Evolutionary conservation across 176 grass and related monocot species (phyloP).

Genomic region (Phoenix roebelenii): DNA sequence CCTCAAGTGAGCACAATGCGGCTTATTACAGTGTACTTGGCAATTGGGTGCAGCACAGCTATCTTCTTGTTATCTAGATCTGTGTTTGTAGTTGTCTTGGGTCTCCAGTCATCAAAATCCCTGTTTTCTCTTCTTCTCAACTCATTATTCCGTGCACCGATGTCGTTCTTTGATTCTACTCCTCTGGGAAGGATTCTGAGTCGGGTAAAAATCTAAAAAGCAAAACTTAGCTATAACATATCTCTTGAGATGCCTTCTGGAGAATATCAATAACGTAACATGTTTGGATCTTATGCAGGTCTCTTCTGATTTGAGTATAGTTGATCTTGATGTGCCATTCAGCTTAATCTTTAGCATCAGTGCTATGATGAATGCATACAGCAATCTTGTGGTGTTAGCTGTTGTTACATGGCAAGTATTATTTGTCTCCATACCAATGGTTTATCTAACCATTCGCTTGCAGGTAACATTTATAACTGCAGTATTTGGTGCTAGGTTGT

Average conservation of each 20-base stretch:
- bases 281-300: slow-evolving; percentile 37
- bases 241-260: neutral
- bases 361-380: slow-evolving; percentile 64
- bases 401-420: slow-evolving; percentile 89
- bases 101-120: slow-evolving; percentile 16
- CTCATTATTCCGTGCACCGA: slow-evolving; percentile 20
- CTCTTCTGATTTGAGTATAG: slow-evolving; percentile 73
- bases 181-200: slow-evolving; percentile 39
- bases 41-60: slow-evolving; percentile 44
- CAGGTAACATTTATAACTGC: slow-evolving; percentile 35
- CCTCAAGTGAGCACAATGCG: slow-evolving; percentile 52
- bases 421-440: slow-evolving; percentile 61
- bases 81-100: slow-evolving; percentile 13
- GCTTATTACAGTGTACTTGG: slow-evolving; percentile 71
- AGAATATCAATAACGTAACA: no score
- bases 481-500: neutral
- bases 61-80: slow-evolving; percentile 31
- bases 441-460: slow-evolving; percentile 58
- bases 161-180: slow-evolving; percentile 42
- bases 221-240: slow-evolving; percentile 2
- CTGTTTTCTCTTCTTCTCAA: slow-evolving; percentile 21
- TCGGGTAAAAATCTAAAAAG: slow-evolving; percentile 28
- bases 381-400: slow-evolving; percentile 77
- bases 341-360: slow-evolving; percentile 36
- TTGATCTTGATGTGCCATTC: slow-evolving; percentile 91